These are phyloP conservation scores for Clonostachys rosea DNA, from an alignment of 2,329 filamentous ascomycete genomes.

Conservation along the genomic window DNA sequence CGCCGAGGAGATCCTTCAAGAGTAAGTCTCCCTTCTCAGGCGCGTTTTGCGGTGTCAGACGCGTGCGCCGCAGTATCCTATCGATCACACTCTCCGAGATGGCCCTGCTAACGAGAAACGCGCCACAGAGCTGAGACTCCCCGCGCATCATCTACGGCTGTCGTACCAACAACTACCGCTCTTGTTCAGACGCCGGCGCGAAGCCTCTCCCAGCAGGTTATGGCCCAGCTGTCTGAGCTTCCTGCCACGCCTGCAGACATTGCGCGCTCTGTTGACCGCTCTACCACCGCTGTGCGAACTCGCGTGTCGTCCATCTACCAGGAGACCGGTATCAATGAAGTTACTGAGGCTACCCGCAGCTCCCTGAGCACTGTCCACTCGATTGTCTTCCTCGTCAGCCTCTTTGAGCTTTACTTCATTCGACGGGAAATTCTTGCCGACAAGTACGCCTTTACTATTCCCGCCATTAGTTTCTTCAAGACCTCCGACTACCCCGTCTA, in stretches of 20 bases:
- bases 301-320: slow-evolving; percentile 61
- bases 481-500: slow-evolving; percentile 57
- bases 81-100: background rate
- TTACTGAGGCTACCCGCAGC: slow-evolving; percentile 62
- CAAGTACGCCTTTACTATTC: slow-evolving; percentile 68
- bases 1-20: slow-evolving; percentile 36
- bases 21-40: slow-evolving; percentile 27
- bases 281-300: slow-evolving; percentile 60
- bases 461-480: slow-evolving; percentile 50
- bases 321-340: slow-evolving; percentile 62
- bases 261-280: slow-evolving; percentile 70
- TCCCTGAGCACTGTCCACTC: slow-evolving; percentile 67
- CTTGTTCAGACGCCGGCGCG: slow-evolving; percentile 45
- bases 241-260: slow-evolving; percentile 78
- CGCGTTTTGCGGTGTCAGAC: background rate
- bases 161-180: slow-evolving; percentile 38
- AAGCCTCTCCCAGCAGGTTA: slow-evolving; percentile 38
- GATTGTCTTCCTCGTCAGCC: slow-evolving; percentile 63
- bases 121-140: background rate
- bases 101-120: background rate
- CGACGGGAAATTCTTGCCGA: slow-evolving; percentile 67
- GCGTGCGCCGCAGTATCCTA: too few relatives aligned
- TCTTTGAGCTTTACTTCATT: slow-evolving; percentile 68
- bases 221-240: slow-evolving; percentile 60
- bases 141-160: slow-evolving; percentile 29